phyloP scores from a whole-genome alignment of 768 basidiomycete species.

The Pleurotus salmoneostramineus region DNA sequence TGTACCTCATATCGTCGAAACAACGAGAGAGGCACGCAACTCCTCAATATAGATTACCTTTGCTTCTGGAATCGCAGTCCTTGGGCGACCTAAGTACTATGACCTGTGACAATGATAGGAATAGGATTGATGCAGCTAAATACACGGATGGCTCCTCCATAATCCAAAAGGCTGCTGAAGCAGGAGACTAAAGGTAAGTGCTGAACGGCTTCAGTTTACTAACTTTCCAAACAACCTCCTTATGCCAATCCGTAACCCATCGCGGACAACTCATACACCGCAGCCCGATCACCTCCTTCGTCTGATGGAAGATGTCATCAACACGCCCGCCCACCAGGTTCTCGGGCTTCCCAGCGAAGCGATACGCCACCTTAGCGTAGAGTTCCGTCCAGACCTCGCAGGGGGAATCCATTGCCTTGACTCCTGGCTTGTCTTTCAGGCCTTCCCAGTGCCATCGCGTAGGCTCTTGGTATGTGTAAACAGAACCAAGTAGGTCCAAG shows the following conservation, averaged over 20 bases:
- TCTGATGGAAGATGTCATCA: neutral
- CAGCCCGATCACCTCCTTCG: slow-evolving; percentile 3
- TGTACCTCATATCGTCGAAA: neutral
- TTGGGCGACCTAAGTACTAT: too few relatives aligned
- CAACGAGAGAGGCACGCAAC: too few relatives aligned
- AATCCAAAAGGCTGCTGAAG: slow-evolving; percentile 6
- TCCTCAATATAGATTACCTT: too few relatives aligned
- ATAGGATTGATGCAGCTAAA: too few relatives aligned
- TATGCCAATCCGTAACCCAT: neutral
- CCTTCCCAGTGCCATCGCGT: slow-evolving; percentile 7
- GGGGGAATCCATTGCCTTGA: slow-evolving; percentile 4
- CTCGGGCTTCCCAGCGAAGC: neutral
- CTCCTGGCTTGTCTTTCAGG: slow-evolving; percentile 5
- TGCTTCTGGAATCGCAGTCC: too few relatives aligned
- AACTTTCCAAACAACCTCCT: neutral
- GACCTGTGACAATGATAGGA: too few relatives aligned
- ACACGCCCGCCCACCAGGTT: neutral
- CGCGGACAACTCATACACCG: slow-evolving; percentile 5
- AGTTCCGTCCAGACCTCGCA: slow-evolving; percentile 7
- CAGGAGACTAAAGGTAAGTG: neutral
- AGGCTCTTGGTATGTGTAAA: neutral
- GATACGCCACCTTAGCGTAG: neutral
- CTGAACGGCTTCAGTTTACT: neutral
- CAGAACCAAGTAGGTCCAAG: neutral
- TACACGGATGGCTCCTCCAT: too few relatives aligned